Evolutionary conservation across 495 filamentous ascomycete species (phyloP).

Genomic region (Hypoxylon crocopeplum): DNA sequence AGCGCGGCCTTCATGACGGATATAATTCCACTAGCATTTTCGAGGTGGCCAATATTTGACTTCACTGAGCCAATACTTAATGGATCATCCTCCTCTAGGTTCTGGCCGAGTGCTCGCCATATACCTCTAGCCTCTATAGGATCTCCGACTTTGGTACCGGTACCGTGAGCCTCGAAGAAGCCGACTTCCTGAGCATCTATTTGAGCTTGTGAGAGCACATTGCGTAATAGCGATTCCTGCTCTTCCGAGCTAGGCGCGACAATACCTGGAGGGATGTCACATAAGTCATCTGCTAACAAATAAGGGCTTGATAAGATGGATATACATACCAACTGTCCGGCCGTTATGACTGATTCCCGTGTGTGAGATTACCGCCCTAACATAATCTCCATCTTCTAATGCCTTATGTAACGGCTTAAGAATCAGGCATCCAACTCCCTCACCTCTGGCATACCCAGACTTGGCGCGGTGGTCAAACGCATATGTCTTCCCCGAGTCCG

Average conservation of each 20-base stretch:
- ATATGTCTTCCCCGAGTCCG: conserved; percentile 46
- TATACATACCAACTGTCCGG: conserved; percentile 53
- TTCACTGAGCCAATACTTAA: conserved; percentile 64
- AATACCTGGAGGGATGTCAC: conserved; percentile 45
- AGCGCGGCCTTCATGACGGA: conserved; percentile 63
- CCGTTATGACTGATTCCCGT: conserved; percentile 64
- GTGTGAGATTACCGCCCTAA: conserved; percentile 62
- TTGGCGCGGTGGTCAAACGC: conserved; percentile 52
- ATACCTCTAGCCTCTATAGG: conserved; percentile 55
- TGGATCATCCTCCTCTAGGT: conserved; percentile 38
- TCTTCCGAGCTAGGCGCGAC: conserved; percentile 58
- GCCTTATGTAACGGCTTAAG: conserved; percentile 64
- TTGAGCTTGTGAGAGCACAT: conserved; percentile 36
- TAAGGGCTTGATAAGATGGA: conserved; percentile 38
- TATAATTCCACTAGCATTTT: conserved; percentile 61
- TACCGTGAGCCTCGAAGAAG: conserved; percentile 43
- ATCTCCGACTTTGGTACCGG: conserved; percentile 48
- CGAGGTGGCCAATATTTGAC: conserved; percentile 64
- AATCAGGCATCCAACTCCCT: conserved; percentile 50
- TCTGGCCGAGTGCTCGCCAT: conserved; percentile 44
- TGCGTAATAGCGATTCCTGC: conserved; percentile 46
- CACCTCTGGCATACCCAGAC: conserved; percentile 53
- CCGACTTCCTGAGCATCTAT: conserved; percentile 51
- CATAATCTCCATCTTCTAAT: conserved; percentile 58
- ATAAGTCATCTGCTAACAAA: conserved; percentile 1